Evolutionary conservation across 371 early-diverging fungal genomes (phyloP), one percentile per base, ranked within the genome.

Genomic region (Chytridium lagenaria): DNA sequence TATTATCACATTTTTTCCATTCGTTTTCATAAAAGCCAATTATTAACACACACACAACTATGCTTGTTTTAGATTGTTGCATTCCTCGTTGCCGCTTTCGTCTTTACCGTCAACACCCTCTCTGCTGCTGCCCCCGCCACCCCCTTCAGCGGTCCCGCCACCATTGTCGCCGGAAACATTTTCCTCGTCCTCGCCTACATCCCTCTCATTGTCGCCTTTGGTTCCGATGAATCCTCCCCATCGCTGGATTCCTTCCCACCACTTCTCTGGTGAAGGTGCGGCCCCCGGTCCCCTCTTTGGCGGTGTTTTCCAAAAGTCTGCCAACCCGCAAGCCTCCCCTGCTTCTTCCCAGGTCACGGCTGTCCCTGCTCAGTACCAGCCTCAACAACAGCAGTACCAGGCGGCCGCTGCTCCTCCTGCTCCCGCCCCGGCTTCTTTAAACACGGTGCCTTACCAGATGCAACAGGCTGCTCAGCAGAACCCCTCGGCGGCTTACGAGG

Each of bases 181-280:
- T 87, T 90, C 78, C 68, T 89, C 72, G 80, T 87, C 52, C 84
- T 90, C 68, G 82, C 84, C 74, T 79, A 88, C 71, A 85, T 90
- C 69, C 84, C 90, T 68, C 92, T 92, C 92, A 86, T 92, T 72
- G 76, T 93, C 63, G 78, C 87, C 68, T 87, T 94, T 63, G 92
- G 92, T 51, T 81, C 90, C 67, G 89, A 88, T 34, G 90, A 90
- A 22, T 88, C 88, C 7, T 90, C 91, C 7, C 87, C 69, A 50
- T 50, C 55, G 22, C 33, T 30, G 12, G 23, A 22, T 37, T 34
- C 36, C 31, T 87, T 61, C 74, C 83, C 30, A 49, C 50, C 39
- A 36, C 50, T 66, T n/a, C 34, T 57, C 22, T 74, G 69, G 33
- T 68, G 26, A 22, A n/a, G n/a, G n/a, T n/a, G 26, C n/a, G 23